Evolutionary conservation across 2,329 filamentous ascomycete genomes (phyloP), one percentile per base, ranked within the genome.

Genomic region (Calonectria pauciramosa): DNA sequence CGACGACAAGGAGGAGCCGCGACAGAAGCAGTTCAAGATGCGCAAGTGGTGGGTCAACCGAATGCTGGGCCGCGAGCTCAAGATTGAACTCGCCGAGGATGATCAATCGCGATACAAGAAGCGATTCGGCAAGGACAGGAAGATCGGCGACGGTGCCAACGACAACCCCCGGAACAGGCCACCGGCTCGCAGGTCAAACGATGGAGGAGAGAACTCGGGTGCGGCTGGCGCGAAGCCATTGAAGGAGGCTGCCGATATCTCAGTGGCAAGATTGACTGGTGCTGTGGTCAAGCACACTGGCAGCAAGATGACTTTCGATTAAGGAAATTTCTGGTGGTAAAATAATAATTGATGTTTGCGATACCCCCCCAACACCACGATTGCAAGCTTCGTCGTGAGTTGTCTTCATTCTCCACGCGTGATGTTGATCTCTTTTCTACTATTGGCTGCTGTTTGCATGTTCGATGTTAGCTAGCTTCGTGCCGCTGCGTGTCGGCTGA

Each of bases 51-150:
- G 95, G 91, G 93, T 98, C 77, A 98, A 98, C 86, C 91, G 93
- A 80, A 90, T 98, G 71, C 88, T 94, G 67, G 96, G 96, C 34
- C 91, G 97, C 36, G 90, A 93, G 76, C 89, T 99, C 78, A 95
- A 96, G 83, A 93, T 97, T 84, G 96, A 99, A 84, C 96, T 96
- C 81, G 97, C 97, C 26, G 97, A 99, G 86, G 97, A 99, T 84
- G 92, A 96, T 73, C 93, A 95, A 79, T 92, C 92, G 41, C 89
- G 97, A 72, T 99, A 99, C 86, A 96, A 96, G 88, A 99, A 99
- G 89, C 92, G 97, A 2, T 99, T 94, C 82, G 94, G 95, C 77
- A 96, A 96, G 84, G 93, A 93, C 75, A 72, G 80, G 75, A 78
- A 86, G 78, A 71, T 56, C 47, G 80, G 77, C 38, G 75, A 78